Evolutionary conservation across 345 rosid genomes (phyloP), one percentile per base, ranked within the genome.

Genomic region (Brassica incana): DNA sequence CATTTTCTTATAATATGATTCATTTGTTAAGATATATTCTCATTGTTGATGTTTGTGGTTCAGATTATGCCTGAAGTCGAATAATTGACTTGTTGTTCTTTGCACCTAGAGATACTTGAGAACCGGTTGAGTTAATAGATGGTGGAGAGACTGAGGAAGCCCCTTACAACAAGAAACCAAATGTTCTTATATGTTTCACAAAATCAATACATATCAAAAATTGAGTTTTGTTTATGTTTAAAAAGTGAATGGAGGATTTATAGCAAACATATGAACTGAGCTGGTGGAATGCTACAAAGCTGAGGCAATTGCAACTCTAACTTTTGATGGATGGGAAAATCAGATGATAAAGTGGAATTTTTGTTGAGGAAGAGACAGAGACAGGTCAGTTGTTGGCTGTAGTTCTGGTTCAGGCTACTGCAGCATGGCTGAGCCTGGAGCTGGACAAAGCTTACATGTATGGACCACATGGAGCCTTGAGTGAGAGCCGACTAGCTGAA

Each of bases 381-480:
- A 75, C 96, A 92, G 7, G 48, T 77, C 0, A 90, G 92, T 52
- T 86, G 83, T 67, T 85, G 85, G 72, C 1, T 54, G 77, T 85
- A 86, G 74, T 92, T 81, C 20, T 77, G 92, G 78, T 69, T 75
- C 63, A 92, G 88, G 84, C 78, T 89, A 79, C 81, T 74, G 35
- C 98, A 89, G 86, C 98, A 94, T 7, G 87, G 67, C 65, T 80
- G 80, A 8, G 81, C 65, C 0, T 91, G 98, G 14, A 78, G 40
- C 61, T 11, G 91, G 72, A 78, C 80, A 1, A 65, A 56, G 70
- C 92, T 25, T 88, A 92, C 59, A 89, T 88, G 43, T 83, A 94
- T 1, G 97, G 88, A 16, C 88, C 88, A 71, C 97, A 90, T 2
- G 93, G 88, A 69, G 85, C 73, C 85, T 69, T 86, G 93, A 18